Conservation (phyloP, 352 stramenopile genomes). For the Thraustotheca clavata region DNA sequence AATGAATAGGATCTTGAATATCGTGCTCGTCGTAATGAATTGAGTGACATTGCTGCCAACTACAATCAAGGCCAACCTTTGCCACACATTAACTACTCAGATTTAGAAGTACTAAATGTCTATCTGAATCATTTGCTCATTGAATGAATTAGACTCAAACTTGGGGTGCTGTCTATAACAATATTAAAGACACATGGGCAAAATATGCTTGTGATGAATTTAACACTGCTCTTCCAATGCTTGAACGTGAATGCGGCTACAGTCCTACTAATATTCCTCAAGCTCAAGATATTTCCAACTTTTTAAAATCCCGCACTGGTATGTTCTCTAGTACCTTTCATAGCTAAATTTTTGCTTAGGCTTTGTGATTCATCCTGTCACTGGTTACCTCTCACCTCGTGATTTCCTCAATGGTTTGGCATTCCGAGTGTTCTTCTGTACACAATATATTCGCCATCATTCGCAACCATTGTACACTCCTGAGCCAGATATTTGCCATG, state of each 20-base stretch:
- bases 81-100: conserved; percentile 91
- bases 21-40: conserved; percentile 73
- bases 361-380: conserved; percentile 56
- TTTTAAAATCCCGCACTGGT: conserved; percentile 90
- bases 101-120: conserved; percentile 79
- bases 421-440: conserved; percentile 88
- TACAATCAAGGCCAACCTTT: conserved; percentile 90
- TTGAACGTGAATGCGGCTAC: conserved; percentile 94
- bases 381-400: conserved; percentile 72
- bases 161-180: conserved; percentile 91
- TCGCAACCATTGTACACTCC: conserved; percentile 83
- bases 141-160: conserved; percentile 41
- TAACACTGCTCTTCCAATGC: conserved; percentile 89
- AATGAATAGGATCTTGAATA: too few species aligned
- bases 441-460: conserved; percentile 70
- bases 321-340: too few species aligned
- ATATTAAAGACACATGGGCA: conserved; percentile 90
- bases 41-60: conserved; percentile 83
- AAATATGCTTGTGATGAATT: conserved; percentile 96
- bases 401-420: conserved; percentile 88
- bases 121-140: background rate
- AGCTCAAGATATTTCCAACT: conserved; percentile 91
- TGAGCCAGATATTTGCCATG: conserved; percentile 88
- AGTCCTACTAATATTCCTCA: conserved; percentile 92
- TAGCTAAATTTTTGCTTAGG: too few species aligned